Base-by-base conservation (phyloP, 2,329 filamentous ascomycete genomes). In the Aspergillus fructus region DNA sequence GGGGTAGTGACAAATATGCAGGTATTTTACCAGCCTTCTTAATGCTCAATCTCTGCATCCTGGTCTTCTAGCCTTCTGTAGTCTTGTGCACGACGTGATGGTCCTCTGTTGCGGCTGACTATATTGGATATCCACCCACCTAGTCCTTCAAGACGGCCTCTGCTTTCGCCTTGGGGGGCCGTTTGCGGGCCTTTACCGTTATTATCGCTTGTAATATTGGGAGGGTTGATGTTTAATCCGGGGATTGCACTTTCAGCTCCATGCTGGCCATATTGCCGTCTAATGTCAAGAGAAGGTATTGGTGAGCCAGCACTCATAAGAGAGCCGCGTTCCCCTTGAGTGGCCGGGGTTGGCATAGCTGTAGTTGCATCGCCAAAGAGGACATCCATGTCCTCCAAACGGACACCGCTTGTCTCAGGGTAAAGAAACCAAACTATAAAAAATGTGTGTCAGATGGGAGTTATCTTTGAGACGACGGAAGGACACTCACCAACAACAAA, bases 321-420 rank as follows among this genome's bases (percentile, higher is more conserved):
- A 3, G 91, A 91, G n/a, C 90, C 91, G 8, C 88, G 87, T 76
- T 97, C 92, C 12, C 87, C 88, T 58, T 87, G 83, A 1, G 91
- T 81, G 45, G 87, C 85, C 1, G 93, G 93, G 0, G 93, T 96
- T 5, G 86, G 85, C 76, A 90, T 88, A 11, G 88, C 85, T 2
- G 91, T 93, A 24, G 90, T 94, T 37, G 93, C 90, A 74, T 99
- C 94, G 63, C 94, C 94, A 69, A 99, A 99, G 15, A 99, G 78
- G 3, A 86, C 84, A 72, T 96, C 91, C 94, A 99, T 99, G 66
- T 99, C 94, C 76, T 99, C 94, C 50, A 99, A 83, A 56, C 93
- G 89, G 57, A 99, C 88, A 67, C 96, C 96, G 65, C 93, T 94
- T 0, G 94, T 99, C 76, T 99, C 94, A 30, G 94, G 94, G 73